These are phyloP conservation scores for Triticum aestivum DNA, from an alignment of 176 grass and related monocot species.

Conservation along the genomic window DNA sequence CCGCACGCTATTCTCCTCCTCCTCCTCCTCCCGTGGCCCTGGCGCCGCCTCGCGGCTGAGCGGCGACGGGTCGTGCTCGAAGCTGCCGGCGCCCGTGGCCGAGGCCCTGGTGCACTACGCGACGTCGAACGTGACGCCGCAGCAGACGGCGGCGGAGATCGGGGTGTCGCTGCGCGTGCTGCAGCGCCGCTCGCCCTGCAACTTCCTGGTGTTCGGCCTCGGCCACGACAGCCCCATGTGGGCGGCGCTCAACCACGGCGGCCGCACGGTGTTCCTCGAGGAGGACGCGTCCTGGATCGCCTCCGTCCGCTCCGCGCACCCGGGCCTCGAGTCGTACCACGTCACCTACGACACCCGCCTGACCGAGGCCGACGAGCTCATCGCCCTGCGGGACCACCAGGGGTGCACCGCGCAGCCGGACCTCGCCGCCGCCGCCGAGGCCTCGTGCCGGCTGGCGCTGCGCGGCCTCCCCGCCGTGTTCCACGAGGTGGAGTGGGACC, in stretches of 20 bases:
- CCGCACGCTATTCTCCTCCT: constrained; percentile 18
- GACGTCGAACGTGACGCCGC: constrained; percentile 46
- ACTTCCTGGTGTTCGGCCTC: constrained; percentile 73
- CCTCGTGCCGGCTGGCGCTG: constrained; percentile 35
- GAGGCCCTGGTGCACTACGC: constrained; percentile 67
- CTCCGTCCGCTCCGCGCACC: constrained; percentile 36
- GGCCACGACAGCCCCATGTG: constrained; percentile 63
- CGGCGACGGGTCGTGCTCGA: background rate
- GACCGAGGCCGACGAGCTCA: constrained; percentile 48
- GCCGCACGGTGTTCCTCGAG: constrained; percentile 85
- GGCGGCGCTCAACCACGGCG: constrained; percentile 89
- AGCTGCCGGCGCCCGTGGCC: constrained; percentile 36
- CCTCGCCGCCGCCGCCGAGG: constrained; percentile 12
- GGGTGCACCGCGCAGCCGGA: constrained; percentile 22
- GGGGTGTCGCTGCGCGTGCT: constrained; percentile 48
- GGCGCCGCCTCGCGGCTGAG: background rate
- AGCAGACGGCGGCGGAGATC: constrained; percentile 56
- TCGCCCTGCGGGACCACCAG: constrained; percentile 20
- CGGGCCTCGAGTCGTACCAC: constrained; percentile 66
- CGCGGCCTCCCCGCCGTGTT: constrained; percentile 38
- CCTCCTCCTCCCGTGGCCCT: background rate
- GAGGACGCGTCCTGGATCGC: constrained; percentile 90
- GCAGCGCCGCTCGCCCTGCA: constrained; percentile 49
- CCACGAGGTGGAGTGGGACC: constrained; percentile 50
- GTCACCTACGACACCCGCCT: constrained; percentile 64